Evolutionary conservation across 2,329 filamentous ascomycete species (phyloP), one percentile per base, ranked within the genome.

Genomic region (Pseudogymnoascus verrucosus): DNA sequence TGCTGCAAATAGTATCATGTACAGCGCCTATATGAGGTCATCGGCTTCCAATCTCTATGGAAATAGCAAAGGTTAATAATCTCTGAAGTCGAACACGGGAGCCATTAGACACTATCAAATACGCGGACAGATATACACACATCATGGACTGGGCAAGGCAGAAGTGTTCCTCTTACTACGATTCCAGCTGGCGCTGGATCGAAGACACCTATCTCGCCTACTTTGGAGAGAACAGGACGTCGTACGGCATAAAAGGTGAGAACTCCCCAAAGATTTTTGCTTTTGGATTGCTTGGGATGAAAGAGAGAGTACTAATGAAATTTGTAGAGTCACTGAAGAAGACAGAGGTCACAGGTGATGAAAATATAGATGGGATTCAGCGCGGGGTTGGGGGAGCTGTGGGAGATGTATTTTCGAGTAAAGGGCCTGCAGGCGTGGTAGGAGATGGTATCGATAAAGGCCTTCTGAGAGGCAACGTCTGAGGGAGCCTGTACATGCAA

Each of bases 181-280:
- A 72, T 8, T 62, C 64, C 12, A 63, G 64, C 7, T 65, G 64
- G 67, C 66, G 64, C 10, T 72, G 70, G 69, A 64, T 71, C 11
- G 71, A 72, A 57, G 69, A 71, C 59, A 72, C 69, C 3, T 72
- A 72, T 54, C 64, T 71, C 31, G 65, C 66, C 37, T 71, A 66
- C 42, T 71, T 71, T 63, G 70, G 71, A 0, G 67, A 72, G 63
- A 72, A 72, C 40, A 61, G 70, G 11, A 67, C 69, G 4, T 68
- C 67, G 0, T 72, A 71, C 40, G 69, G 68, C 10, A 61, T 69
- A 2, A 72, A 72, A 69, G 70, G 71, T 70, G 54, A 12, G 14
- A 60, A 8, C 12, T 14, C 19, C 8, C 14, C 57, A 11, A 26
- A 19, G 28, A 19, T 37, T 37, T 4, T 40, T 60, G 16, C 6